Conservation (phyloP, 441 rosid genomes). For the Pelargonium australe region DNA sequence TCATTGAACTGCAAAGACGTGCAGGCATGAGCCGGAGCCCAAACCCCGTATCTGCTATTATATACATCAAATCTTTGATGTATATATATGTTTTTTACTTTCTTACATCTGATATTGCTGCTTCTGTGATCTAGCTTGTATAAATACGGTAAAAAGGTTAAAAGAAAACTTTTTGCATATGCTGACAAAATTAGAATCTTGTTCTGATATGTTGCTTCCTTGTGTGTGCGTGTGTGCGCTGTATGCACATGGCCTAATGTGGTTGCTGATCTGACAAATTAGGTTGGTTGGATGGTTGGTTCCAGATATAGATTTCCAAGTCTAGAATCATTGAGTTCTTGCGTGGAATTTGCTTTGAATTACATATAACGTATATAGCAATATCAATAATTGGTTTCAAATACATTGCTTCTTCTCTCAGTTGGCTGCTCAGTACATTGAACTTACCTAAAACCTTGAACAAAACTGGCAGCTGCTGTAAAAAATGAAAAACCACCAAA, state of each 20-base stretch:
- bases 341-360: background rate
- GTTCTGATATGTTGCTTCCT: background rate
- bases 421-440: background rate
- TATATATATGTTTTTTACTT: too few relatives aligned
- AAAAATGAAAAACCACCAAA: background rate
- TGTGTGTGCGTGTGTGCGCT: background rate
- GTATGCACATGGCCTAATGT: background rate
- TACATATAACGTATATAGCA: background rate
- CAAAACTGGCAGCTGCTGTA: background rate
- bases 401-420: background rate
- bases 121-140: too few relatives aligned
- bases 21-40: too few relatives aligned
- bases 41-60: too few relatives aligned
- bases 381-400: background rate
- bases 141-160: too few relatives aligned
- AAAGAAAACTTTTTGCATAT: background rate
- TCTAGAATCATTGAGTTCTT: background rate
- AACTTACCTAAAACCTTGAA: background rate
- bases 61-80: too few relatives aligned
- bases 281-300: background rate
- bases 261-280: slow-evolving; percentile 6
- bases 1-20: too few relatives aligned
- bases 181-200: background rate
- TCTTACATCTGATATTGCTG: background rate
- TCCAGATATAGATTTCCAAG: background rate